Evolutionary conservation across 2,329 filamentous ascomycete species (phyloP).

Genomic region (Cladosporium oxysporum): DNA sequence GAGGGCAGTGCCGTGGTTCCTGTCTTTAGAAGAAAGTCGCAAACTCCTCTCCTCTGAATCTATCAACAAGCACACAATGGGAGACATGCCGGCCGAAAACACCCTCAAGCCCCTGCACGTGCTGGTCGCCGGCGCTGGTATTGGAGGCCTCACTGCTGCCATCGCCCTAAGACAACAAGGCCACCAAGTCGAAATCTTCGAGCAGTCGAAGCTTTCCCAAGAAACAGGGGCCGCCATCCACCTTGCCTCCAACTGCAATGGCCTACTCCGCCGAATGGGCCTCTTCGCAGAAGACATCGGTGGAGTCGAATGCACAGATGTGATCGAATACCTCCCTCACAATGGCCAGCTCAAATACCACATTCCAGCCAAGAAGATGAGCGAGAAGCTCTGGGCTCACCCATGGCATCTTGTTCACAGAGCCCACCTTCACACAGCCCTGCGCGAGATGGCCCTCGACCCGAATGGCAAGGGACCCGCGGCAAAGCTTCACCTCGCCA

Average conservation of each 20-base stretch:
- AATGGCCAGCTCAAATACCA: slow-evolving; percentile 22
- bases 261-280: slow-evolving; percentile 49
- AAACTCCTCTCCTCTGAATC: background rate
- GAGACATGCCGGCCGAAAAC: slow-evolving; percentile 9
- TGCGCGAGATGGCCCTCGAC: slow-evolving; percentile 30
- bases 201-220: slow-evolving; percentile 57
- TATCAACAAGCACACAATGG: background rate
- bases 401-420: slow-evolving; percentile 36
- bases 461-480: slow-evolving; percentile 29
- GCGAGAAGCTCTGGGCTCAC: slow-evolving; percentile 31
- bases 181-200: slow-evolving; percentile 54
- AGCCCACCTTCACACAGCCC: slow-evolving; percentile 34
- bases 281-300: slow-evolving; percentile 20
- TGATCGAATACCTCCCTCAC: slow-evolving; percentile 24
- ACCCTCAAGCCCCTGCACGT: slow-evolving; percentile 4
- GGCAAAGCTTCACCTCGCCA: slow-evolving; percentile 29
- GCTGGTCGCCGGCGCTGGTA: slow-evolving; percentile 40
- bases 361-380: slow-evolving; percentile 20
- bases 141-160: slow-evolving; percentile 56
- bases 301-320: slow-evolving; percentile 24
- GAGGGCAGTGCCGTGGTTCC: background rate
- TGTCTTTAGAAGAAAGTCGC: background rate
- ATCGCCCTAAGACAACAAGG: slow-evolving; percentile 57
- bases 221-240: slow-evolving; percentile 65
- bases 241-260: slow-evolving; percentile 62